Evolutionary conservation across 1,139 yeast species (phyloP), one percentile per base, ranked within the genome.

Genomic region (Dujonia santamariae): DNA sequence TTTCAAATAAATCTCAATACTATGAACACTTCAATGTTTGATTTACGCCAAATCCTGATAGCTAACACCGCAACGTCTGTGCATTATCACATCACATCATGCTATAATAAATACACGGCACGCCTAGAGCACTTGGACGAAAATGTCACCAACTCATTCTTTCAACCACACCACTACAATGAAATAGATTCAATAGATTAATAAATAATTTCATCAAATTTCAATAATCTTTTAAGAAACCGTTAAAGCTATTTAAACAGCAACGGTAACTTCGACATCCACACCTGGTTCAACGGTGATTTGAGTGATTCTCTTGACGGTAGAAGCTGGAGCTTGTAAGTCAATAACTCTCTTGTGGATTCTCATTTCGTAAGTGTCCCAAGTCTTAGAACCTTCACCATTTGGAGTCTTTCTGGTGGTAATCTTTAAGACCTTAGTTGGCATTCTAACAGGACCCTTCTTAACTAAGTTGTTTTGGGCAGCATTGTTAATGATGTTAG

Each of bases 301-400:
- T 70, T 90, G 92, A 61, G 98, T 90, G 76, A 92, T 87, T 77
- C 84, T 85, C 85, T 85, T 87, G 72, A 94, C 96, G 56, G 83
- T 73, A 53, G 80, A 76, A 64, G 96, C 87, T 70, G 97, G 96
- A 55, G 98, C 96, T 77, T 86, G 94, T 72, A 94, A 81, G 79
- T 92, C 97, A 64, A 92, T 87, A 72, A 87, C 84, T 78, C 99
- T 90, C 94, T 94, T 94, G 96, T 94, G 98, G 80, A 94, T 88
- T 84, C 97, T 88, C 96, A 94, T 86, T 80, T 94, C 98, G 73
- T 82, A 94, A 61, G 95, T 77, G 72, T 94, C 99, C 97, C 97
- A 94, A 62, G 99, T 94, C 90, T 94, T 92, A 61, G 98, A 92
- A 90, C 99, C 99, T 80, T 94, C 97, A 90, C 99, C 99, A 74